Percentiles rank a stretch among this genome's conserved stretches.
These are phyloP conservation scores for Trypanosomatidae sp. DNA, from an alignment of 208 protist species.

Conservation along the genomic window DNA sequence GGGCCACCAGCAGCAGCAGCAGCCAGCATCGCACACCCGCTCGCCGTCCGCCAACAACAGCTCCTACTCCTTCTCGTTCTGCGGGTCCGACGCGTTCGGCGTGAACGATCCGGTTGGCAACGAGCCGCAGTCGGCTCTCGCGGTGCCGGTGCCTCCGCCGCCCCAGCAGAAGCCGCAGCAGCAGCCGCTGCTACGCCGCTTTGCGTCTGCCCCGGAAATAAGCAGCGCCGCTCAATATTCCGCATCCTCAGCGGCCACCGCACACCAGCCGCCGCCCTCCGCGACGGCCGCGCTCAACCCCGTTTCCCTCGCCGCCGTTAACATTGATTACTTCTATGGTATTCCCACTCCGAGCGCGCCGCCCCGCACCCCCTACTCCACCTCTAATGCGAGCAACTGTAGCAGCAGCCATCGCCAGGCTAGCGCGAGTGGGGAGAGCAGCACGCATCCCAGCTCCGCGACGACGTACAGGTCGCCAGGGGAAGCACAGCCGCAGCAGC, in stretches of 20 bases:
- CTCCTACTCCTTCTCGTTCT: slow-evolving; percentile 19
- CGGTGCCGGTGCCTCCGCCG: too few species aligned
- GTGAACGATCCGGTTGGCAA: neutral
- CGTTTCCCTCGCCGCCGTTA: slow-evolving; percentile 12
- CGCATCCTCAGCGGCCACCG: too few species aligned
- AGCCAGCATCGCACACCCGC: neutral
- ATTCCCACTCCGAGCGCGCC: slow-evolving; percentile 20
- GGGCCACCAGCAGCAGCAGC: neutral
- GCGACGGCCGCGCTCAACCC: too few species aligned
- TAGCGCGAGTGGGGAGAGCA: neutral
- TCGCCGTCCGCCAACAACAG: neutral
- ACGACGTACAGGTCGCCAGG: too few species aligned
- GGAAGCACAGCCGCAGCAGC: too few species aligned
- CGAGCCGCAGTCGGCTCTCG: too few species aligned
- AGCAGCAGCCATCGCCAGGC: slow-evolving; percentile 11
- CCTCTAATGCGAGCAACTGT: slow-evolving; percentile 22
- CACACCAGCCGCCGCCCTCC: too few species aligned
- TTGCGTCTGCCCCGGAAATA: too few species aligned
- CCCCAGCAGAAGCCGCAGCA: too few species aligned
- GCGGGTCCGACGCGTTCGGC: slow-evolving; percentile 7
- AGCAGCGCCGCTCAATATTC: too few species aligned
- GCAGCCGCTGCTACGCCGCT: too few species aligned
- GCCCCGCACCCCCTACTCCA: neutral
- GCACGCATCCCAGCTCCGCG: too few species aligned
- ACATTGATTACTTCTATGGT: slow-evolving; percentile 22